Evolutionary conservation across 2,329 filamentous ascomycete genomes (phyloP).

Genomic region (Colletotrichum endophyticum): DNA sequence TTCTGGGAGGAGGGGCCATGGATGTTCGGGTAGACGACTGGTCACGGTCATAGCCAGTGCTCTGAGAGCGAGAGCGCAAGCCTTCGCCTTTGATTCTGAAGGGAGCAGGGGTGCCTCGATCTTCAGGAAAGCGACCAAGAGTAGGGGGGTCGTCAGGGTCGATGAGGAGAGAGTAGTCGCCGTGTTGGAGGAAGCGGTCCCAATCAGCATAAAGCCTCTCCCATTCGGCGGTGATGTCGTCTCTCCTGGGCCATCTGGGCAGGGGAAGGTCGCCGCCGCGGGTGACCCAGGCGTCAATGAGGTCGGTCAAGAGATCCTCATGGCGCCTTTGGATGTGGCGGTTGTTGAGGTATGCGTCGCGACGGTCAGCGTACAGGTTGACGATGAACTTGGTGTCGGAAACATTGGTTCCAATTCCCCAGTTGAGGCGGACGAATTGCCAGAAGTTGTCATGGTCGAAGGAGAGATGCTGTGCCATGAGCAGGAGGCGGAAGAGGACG

Average conservation of each 20-base stretch:
- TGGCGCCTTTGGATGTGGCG: neutral
- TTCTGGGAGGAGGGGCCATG: neutral
- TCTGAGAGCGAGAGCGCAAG: neutral
- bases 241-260: neutral
- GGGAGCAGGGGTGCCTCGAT: neutral
- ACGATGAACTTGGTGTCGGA: neutral
- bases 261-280: neutral
- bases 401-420: neutral
- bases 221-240: neutral
- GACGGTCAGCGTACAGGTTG: neutral
- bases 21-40: neutral
- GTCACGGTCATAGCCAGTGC: neutral
- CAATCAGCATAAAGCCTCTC: neutral
- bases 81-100: neutral
- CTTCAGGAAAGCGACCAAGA: neutral
- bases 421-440: neutral
- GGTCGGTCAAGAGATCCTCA: neutral
- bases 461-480: neutral
- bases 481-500: conserved; percentile 2
- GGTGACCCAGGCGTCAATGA: conserved; percentile 7
- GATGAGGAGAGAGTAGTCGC: neutral
- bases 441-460: conserved; percentile 3
- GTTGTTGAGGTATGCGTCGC: neutral
- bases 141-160: neutral
- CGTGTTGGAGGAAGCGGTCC: neutral